These are phyloP conservation scores for Magnolia changhungtana DNA, from an alignment of 164 flowering plant species.

Conservation along the genomic window DNA sequence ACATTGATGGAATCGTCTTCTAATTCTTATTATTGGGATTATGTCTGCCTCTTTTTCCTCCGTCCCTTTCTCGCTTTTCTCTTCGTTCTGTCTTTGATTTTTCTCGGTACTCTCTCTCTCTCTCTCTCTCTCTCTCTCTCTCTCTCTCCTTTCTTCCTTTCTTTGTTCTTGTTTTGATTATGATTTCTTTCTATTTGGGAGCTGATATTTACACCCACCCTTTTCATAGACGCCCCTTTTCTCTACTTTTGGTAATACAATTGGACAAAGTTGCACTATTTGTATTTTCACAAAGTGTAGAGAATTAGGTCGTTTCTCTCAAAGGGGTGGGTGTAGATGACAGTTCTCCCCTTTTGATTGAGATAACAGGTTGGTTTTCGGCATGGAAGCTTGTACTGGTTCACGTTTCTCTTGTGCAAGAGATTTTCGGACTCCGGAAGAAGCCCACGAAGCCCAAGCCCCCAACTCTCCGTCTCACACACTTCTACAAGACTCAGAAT, in stretches of 20 bases:
- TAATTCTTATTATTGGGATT: slow-evolving; percentile 26
- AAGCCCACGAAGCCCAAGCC: slow-evolving; percentile 54
- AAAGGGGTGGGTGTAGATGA: background rate
- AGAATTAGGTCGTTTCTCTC: background rate
- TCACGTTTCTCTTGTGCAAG: slow-evolving; percentile 90
- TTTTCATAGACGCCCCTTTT: background rate
- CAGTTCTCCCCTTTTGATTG: background rate
- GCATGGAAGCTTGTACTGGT: slow-evolving; percentile 90
- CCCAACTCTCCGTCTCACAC: slow-evolving; percentile 39
- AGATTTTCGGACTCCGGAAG: slow-evolving; percentile 65
- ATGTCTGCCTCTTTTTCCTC: slow-evolving; percentile 33
- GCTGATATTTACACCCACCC: too few species aligned
- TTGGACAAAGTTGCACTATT: background rate
- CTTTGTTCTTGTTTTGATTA: background rate
- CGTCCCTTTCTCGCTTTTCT: slow-evolving; percentile 60
- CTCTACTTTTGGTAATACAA: background rate
- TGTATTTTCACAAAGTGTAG: too few species aligned
- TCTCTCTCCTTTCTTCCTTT: background rate
- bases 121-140: background rate
- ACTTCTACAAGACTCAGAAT: slow-evolving; percentile 37
- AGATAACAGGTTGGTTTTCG: slow-evolving; percentile 61
- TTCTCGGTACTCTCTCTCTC: slow-evolving; percentile 37
- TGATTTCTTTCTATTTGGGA: too few species aligned
- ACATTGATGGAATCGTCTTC: background rate
- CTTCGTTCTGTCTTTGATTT: slow-evolving; percentile 53